Evolutionary conservation across 2,329 filamentous ascomycete species (phyloP).

Genomic region (Fusarium subglutinans): DNA sequence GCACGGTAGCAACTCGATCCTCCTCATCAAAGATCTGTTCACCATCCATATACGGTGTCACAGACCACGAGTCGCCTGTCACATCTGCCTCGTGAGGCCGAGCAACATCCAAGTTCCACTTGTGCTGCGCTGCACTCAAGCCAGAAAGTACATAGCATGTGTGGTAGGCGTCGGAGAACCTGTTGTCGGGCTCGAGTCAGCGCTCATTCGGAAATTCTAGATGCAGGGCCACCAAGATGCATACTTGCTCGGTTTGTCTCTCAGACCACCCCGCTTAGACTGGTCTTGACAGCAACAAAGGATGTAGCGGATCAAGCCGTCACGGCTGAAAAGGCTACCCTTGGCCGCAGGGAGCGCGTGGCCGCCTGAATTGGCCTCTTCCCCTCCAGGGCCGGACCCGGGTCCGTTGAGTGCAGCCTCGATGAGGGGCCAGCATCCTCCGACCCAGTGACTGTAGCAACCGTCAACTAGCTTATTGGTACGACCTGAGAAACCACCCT

Average conservation of each 20-base stretch:
- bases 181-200: conserved; percentile 49
- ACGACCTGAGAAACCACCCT: conserved; percentile 91
- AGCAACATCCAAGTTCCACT: conserved; percentile 58
- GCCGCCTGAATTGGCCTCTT: conserved; percentile 42
- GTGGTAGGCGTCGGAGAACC: conserved; percentile 87
- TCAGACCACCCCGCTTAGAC: conserved; percentile 76
- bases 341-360: conserved; percentile 45
- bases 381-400: conserved; percentile 37
- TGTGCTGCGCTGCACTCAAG: conserved; percentile 82
- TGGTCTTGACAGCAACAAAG: conserved; percentile 86
- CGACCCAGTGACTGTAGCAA: conserved; percentile 98
- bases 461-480: conserved; percentile 98
- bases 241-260: conserved; percentile 93
- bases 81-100: conserved; percentile 47
- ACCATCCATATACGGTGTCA: conserved; percentile 61
- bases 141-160: conserved; percentile 91
- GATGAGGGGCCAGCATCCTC: conserved; percentile 91
- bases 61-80: conserved; percentile 56
- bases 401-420: conserved; percentile 77
- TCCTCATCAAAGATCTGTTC: conserved; percentile 74
- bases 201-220: conserved; percentile 24
- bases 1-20: conserved; percentile 75
- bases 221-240: conserved; percentile 44
- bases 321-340: conserved; percentile 76
- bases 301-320: conserved; percentile 89